A percentile compares a stretch with the other conserved stretches of the same genome.
phyloP scores from a whole-genome alignment of 23 red algal species.

The Gracilaria caudata region DNA sequence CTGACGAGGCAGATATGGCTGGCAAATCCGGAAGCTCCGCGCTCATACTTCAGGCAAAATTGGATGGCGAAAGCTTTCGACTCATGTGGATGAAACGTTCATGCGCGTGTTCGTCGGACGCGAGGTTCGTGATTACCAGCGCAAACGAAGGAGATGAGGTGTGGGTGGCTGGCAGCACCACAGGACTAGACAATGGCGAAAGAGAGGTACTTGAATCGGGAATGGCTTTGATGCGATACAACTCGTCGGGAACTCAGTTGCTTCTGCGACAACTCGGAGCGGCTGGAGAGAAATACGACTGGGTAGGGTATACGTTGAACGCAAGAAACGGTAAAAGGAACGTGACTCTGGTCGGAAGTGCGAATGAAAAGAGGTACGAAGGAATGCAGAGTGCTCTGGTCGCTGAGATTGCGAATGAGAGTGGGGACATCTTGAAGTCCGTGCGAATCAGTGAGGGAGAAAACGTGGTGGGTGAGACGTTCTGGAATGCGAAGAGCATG shows the following conservation, averaged over 20 bases:
- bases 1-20: slow-evolving; percentile 3
- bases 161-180: slow-evolving; percentile 24
- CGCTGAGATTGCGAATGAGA: slow-evolving; percentile 10
- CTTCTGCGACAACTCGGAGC: background rate
- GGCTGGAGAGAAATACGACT: slow-evolving; percentile 20
- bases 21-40: slow-evolving; percentile 26
- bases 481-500: slow-evolving; percentile 11
- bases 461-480: slow-evolving; percentile 10
- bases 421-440: background rate
- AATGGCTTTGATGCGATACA: slow-evolving; percentile 37
- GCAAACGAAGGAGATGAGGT: slow-evolving; percentile 24
- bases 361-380: slow-evolving; percentile 7
- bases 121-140: slow-evolving; percentile 12
- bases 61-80: background rate
- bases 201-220: background rate
- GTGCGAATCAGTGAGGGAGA: background rate
- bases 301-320: background rate
- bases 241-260: slow-evolving; percentile 9
- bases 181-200: background rate
- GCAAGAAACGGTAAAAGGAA: background rate
- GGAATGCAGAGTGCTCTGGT: slow-evolving; percentile 5
- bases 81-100: slow-evolving; percentile 17
- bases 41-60: slow-evolving; percentile 8
- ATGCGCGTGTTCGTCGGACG: background rate
- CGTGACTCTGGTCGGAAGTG: background rate